These are phyloP conservation scores for Colletotrichum cuscutae DNA, from an alignment of 2,329 filamentous ascomycete genomes.

Conservation along the genomic window DNA sequence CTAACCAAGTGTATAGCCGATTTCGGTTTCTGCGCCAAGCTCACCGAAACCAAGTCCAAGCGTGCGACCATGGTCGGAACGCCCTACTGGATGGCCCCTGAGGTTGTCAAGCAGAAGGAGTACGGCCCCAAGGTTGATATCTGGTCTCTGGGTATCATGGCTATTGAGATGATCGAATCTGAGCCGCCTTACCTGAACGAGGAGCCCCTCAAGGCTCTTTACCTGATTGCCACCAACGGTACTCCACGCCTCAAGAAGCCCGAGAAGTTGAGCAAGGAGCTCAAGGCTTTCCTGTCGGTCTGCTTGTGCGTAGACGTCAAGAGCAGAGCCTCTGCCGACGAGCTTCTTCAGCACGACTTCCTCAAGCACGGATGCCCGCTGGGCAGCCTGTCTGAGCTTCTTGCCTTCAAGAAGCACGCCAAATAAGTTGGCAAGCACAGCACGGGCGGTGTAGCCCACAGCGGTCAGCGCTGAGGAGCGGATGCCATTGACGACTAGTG, in stretches of 20 bases:
- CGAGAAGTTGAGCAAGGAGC: conserved; percentile 96
- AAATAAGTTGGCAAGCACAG: conserved; percentile 56
- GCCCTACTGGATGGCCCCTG: conserved; percentile 99
- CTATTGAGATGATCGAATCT: conserved; percentile 99
- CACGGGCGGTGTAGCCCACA: neutral
- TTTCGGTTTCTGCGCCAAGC: conserved; percentile 99
- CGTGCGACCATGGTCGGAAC: conserved; percentile 99
- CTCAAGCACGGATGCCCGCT: conserved; percentile 90
- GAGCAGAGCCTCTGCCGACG: conserved; percentile 89
- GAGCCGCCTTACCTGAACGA: conserved; percentile 98
- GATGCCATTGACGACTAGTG: neutral
- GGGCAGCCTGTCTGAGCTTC: conserved; percentile 83
- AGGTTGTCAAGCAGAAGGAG: conserved; percentile 99
- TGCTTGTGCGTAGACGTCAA: conserved; percentile 97
- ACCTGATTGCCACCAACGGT: conserved; percentile 97
- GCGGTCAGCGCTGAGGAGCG: neutral
- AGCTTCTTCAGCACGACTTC: conserved; percentile 93
- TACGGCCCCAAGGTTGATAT: conserved; percentile 99
- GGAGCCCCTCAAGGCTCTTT: conserved; percentile 95
- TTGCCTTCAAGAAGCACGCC: conserved; percentile 84
- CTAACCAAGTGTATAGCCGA: conserved; percentile 72
- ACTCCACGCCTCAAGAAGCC: conserved; percentile 98
- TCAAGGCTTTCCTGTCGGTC: conserved; percentile 96
- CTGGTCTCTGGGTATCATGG: conserved; percentile 99
- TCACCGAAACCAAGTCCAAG: conserved; percentile 96